phyloP scores from a whole-genome alignment of 306 rosid species.

The Sophora flavescens region DNA sequence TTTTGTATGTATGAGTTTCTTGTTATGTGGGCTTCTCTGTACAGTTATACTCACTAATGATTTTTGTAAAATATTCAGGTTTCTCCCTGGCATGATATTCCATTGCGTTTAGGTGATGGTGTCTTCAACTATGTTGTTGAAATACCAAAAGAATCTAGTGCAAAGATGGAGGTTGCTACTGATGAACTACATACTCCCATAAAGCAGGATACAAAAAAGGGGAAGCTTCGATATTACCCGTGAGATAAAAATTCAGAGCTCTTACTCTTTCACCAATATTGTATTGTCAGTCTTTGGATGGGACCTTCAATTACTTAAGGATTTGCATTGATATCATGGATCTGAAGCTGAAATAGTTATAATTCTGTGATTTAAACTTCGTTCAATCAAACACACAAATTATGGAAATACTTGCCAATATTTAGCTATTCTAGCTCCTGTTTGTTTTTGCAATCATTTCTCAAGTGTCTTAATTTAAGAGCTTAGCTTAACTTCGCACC shows the following conservation, averaged over 20 bases:
- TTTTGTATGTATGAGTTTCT: slow-evolving; percentile 18
- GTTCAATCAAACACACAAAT: background rate
- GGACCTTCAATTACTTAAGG: background rate
- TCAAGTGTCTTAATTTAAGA: background rate
- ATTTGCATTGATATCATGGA: background rate
- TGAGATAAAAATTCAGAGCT: slow-evolving; percentile 52
- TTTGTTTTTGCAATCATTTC: background rate
- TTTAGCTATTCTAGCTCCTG: background rate
- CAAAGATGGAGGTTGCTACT: slow-evolving; percentile 99
- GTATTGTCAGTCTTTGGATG: too few relatives aligned
- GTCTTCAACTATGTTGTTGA: slow-evolving; percentile 79
- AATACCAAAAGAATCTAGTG: slow-evolving; percentile 95
- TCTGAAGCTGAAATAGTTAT: background rate
- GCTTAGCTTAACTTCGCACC: background rate
- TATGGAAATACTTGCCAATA: background rate
- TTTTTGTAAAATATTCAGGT: slow-evolving; percentile 54
- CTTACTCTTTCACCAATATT: slow-evolving; percentile 1
- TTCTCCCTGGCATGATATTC: slow-evolving; percentile 81
- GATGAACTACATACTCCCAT: slow-evolving; percentile 89
- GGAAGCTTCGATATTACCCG: slow-evolving; percentile 97
- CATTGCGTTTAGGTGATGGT: slow-evolving; percentile 77
- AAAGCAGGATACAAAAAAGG: slow-evolving; percentile 93
- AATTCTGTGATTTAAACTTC: background rate
- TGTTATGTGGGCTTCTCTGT: slow-evolving; percentile 13
- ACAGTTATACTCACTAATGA: slow-evolving; percentile 3